Evolutionary conservation across 2,329 filamentous ascomycete genomes (phyloP).

Genomic region (Aspergillus jensenii): DNA sequence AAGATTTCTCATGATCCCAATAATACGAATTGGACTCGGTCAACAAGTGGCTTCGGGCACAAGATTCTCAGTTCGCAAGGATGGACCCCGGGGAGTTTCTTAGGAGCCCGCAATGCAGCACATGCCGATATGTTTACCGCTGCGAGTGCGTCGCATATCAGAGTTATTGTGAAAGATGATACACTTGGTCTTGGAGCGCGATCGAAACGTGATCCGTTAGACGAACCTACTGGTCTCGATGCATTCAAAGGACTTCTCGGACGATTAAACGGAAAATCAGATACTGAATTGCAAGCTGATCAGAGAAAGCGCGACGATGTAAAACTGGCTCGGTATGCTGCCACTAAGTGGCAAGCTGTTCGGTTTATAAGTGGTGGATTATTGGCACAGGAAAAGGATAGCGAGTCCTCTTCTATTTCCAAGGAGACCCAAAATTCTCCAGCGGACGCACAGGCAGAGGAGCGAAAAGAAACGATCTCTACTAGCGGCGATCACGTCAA

Average conservation of each 20-base stretch:
- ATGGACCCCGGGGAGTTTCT: slow-evolving; percentile 80
- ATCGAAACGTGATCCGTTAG: slow-evolving; percentile 64
- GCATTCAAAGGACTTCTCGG: slow-evolving; percentile 84
- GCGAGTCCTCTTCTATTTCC: slow-evolving; percentile 26
- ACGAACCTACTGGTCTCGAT: slow-evolving; percentile 78
- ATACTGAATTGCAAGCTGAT: slow-evolving; percentile 70
- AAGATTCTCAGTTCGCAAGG: slow-evolving; percentile 85
- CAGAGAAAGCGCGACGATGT: slow-evolving; percentile 66
- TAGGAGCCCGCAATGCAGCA: slow-evolving; percentile 74
- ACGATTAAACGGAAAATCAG: slow-evolving; percentile 82
- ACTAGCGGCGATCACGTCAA: neutral
- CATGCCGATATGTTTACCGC: slow-evolving; percentile 76
- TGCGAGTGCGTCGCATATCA: slow-evolving; percentile 82
- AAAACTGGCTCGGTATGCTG: slow-evolving; percentile 71
- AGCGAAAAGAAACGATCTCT: neutral
- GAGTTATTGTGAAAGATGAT: slow-evolving; percentile 83
- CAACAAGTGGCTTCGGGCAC: slow-evolving; percentile 81
- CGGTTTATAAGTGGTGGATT: slow-evolving; percentile 86
- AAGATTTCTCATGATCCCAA: slow-evolving; percentile 92
- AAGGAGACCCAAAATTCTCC: slow-evolving; percentile 26
- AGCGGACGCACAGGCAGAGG: neutral
- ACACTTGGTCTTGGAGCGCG: slow-evolving; percentile 86
- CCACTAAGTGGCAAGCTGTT: slow-evolving; percentile 75
- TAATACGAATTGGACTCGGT: slow-evolving; percentile 88
- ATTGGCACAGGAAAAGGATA: slow-evolving; percentile 59